A percentile compares a stretch with the other conserved stretches of the same genome.
Conservation (phyloP, 208 protist species). For the Acanthamoeba divionensis region DNA sequence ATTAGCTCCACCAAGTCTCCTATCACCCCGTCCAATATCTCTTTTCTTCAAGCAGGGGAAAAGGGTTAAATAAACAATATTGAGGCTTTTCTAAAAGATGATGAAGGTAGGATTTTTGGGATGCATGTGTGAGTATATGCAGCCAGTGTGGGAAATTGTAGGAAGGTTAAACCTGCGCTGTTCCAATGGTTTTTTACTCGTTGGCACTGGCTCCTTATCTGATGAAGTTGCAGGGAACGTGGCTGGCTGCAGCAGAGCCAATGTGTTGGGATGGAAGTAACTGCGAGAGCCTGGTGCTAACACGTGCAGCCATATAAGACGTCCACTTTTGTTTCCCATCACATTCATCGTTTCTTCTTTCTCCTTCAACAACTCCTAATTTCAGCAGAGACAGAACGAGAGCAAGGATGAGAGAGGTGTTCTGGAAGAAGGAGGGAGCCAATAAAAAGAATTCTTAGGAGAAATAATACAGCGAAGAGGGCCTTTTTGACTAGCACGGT, state of each 20-base stretch:
- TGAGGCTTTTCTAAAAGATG: too few species aligned
- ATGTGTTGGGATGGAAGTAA: conserved; percentile 5
- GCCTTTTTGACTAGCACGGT: conserved; percentile 18
- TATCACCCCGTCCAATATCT: neutral
- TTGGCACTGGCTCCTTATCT: neutral
- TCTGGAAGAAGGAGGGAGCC: neutral
- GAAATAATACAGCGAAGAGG: neutral
- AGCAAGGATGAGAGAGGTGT: neutral
- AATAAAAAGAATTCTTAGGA: neutral
- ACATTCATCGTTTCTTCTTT: neutral
- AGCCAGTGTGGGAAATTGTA: neutral
- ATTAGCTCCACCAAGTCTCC: neutral
- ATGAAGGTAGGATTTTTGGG: neutral
- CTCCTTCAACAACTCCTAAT: conserved; percentile 5
- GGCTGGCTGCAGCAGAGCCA: neutral
- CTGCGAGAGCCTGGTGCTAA: neutral
- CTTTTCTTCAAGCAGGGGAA: neutral
- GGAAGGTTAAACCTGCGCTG: neutral
- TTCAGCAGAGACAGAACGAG: neutral
- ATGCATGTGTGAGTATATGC: neutral
- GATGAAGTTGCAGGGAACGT: neutral
- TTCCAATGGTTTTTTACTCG: too few species aligned
- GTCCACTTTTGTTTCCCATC: neutral
- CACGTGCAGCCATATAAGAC: neutral
- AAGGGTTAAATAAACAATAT: too few species aligned